Percentiles rank a stretch among this genome's conserved stretches.
phyloP scores from a whole-genome alignment of 1,284 basidiomycete genomes.

The Tetrapyrgos nigripes region DNA sequence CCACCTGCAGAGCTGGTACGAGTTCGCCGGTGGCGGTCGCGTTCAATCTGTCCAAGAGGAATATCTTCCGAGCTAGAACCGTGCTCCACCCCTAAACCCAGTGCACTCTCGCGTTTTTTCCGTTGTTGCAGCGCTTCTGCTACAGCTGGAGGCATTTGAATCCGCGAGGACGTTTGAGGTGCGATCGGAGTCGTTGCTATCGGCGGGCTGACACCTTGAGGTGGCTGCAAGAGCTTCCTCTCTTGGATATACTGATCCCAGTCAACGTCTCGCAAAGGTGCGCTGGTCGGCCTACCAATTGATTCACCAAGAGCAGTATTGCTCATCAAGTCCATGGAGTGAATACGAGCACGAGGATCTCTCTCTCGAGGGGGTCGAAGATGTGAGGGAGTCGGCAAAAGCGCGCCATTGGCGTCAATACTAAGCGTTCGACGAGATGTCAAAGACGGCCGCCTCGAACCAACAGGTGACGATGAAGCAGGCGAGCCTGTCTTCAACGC shows the following conservation, averaged over 20 bases:
- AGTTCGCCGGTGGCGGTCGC: conserved; percentile 32
- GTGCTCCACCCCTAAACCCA: conserved; percentile 41
- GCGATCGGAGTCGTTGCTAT: conserved; percentile 65
- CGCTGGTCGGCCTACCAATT: conserved; percentile 73
- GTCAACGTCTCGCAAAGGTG: conserved; percentile 69
- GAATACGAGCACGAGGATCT: conserved; percentile 69
- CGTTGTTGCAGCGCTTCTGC: conserved; percentile 73
- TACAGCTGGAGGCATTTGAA: conserved; percentile 71
- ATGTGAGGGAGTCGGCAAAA: conserved; percentile 57
- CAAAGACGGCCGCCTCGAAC: conserved; percentile 72
- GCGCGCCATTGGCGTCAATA: conserved; percentile 58
- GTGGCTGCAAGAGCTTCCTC: conserved; percentile 80
- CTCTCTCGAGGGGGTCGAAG: conserved; percentile 68
- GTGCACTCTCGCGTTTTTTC: conserved; percentile 67
- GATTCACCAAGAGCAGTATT: conserved; percentile 53
- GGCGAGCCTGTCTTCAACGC: conserved; percentile 72
- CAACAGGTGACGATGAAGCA: conserved; percentile 57
- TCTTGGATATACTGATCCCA: conserved; percentile 85
- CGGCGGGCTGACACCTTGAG: conserved; percentile 76
- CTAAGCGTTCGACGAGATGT: conserved; percentile 71
- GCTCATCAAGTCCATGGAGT: conserved; percentile 71
- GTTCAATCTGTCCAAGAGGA: conserved; percentile 49
- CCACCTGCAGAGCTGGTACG: conserved; percentile 38
- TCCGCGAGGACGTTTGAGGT: conserved; percentile 44
- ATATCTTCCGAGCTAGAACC: conserved; percentile 55